Evolutionary conservation across 2,329 filamentous ascomycete genomes (phyloP), one percentile per base, ranked within the genome.

Genomic region (Phaeosphaeriaceae sp.): DNA sequence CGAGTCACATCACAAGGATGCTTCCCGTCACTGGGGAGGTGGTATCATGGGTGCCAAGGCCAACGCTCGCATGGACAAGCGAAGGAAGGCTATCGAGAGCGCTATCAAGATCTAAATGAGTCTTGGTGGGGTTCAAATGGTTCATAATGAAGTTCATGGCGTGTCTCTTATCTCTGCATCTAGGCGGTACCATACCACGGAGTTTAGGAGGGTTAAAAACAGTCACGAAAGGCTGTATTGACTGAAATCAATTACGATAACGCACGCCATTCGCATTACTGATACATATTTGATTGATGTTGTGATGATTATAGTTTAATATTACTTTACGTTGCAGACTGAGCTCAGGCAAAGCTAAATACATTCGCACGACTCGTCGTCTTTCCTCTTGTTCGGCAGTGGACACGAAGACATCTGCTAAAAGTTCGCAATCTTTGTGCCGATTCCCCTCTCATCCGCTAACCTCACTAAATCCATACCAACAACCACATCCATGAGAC

Each of bases 11-110:
- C 90, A 90, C 78, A 93, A 97, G 82, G 89, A 92, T 76, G 80
- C 85, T 72, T 89, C 91, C 80, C 87, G 89, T 78, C 90, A 93
- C 82, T 99, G 95, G 94, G 94, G 95, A 83, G 94, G 94, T 86
- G 95, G 95, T 80, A 97, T 99, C 83, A 97, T 99, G 92, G 87
- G 94, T 74, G 84, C 87, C 77, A 99, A 99, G 90, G 92, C 94
- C 75, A 86, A 86, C 66, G 86, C 84, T 61, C 80, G 82, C 70
- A 81, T 82, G 74, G 83, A 85, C 79, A 97, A 96, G 89, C 91
- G 90, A 84, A 85, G 88, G 81, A 97, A 97, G 89, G 92, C 92
- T 75, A 74, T 94, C 61, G 94, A 97, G 81, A 81, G 80, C 74
- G 92, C 94, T 77, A 92, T 97, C 86, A 97, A 97, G 89, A 95